phyloP scores from a whole-genome alignment of 768 basidiomycete species.

The Collybiopsis luxurians region DNA sequence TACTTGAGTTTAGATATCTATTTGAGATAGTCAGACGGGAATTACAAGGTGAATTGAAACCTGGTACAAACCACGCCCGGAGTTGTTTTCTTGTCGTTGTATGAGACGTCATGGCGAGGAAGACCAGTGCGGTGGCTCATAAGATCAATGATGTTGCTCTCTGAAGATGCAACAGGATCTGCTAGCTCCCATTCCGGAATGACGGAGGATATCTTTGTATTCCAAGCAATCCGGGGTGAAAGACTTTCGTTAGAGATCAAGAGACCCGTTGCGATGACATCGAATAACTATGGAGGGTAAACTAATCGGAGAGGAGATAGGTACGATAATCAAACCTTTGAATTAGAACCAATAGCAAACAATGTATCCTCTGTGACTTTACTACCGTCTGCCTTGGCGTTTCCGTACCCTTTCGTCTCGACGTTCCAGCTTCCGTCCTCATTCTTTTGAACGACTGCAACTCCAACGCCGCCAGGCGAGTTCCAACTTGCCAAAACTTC shows the following conservation, averaged over 20 bases:
- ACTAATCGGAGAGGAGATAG: neutral
- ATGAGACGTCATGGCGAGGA: constrained; percentile 16
- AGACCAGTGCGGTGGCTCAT: constrained; percentile 18
- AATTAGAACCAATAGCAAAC: constrained; percentile 28
- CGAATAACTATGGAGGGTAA: constrained; percentile 19
- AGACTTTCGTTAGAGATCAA: constrained; percentile 24
- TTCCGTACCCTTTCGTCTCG: constrained; percentile 29
- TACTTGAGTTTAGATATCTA: constrained; percentile 14
- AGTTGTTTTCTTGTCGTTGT: constrained; percentile 11
- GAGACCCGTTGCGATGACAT: constrained; percentile 21
- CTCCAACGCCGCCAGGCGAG: constrained; percentile 23
- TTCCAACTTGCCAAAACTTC: constrained; percentile 23
- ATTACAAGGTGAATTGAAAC: too few species aligned
- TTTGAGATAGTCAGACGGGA: too few species aligned
- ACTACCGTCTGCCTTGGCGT: constrained; percentile 19
- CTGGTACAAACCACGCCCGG: constrained; percentile 8
- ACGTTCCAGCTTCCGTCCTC: constrained; percentile 24
- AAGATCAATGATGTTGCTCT: constrained; percentile 17
- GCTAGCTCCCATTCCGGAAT: constrained; percentile 22
- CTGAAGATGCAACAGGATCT: constrained; percentile 19
- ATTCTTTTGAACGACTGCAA: constrained; percentile 25
- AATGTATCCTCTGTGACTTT: constrained; percentile 23
- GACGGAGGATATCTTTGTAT: constrained; percentile 19
- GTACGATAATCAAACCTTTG: constrained; percentile 19
- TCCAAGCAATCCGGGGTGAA: constrained; percentile 23